Evolutionary conservation across 2,329 filamentous ascomycete species (phyloP), one percentile per base, ranked within the genome.

Genomic region (Lecanosticta acicola): DNA sequence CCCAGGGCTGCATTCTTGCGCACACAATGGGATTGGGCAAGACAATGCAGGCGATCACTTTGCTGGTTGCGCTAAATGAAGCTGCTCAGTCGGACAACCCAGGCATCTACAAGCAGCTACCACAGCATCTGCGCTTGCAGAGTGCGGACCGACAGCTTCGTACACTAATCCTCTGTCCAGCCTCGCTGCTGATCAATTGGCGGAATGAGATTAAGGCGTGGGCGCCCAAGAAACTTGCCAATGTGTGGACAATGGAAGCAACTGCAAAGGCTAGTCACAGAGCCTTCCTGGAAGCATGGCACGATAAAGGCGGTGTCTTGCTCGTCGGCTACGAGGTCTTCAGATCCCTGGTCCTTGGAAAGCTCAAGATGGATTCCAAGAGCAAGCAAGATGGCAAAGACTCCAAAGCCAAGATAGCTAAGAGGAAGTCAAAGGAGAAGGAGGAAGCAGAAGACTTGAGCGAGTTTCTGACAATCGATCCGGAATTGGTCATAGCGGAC

Each of bases 1-100:
- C 74, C 14, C 82, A 89, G 64, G 89, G 89, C 2, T 94, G 87
- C 60, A 74, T 94, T 10, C 73, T 95, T 16, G 85, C 89, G 4
- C 89, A 95, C 63, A 87, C 86, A 0, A 95, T 95, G 89, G 90
- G 90, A 1, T 69, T 95, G 2, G 89, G 89, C 13, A 96, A 95
- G 69, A 94, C 89, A 0, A 88, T 94, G 83, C 89, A 95, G 68
- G 75, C 74, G 4, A 87, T 95, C 48, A 85, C 87, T 0, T 70
- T 95, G n/a, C 75, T 96, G 4, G 76, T 85, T 13, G 82, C 86
- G 0, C 78, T 95, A 50, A 74, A 81, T 3, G 77, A 86, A 55
- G 79, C 87, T 2, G 74, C 80, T 3, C 62, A 63, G 16, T 90
- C 85, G 0, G 21, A 63, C 0, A 77, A 89, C 43, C 64, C 68